These are phyloP conservation scores for Fusarium dlaminii DNA, from an alignment of 2,329 filamentous ascomycete species.

Conservation along the genomic window DNA sequence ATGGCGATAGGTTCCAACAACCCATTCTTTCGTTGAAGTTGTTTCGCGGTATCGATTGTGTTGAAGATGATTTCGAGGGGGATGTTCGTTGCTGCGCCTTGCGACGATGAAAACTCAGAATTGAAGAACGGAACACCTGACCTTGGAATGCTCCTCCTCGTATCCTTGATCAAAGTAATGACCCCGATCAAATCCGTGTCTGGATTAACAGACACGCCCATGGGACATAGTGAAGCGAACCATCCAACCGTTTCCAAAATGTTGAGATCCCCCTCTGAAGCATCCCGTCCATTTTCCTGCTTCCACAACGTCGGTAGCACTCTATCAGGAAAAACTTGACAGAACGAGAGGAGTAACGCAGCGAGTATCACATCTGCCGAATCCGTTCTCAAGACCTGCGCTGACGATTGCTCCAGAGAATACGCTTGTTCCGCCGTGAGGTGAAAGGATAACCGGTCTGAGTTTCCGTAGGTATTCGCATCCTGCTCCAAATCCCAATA, in stretches of 20 bases:
- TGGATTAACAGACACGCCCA: constrained; percentile 55
- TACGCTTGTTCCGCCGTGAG: constrained; percentile 54
- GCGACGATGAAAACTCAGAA: constrained; percentile 52
- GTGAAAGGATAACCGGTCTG: constrained; percentile 53
- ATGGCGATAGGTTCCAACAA: constrained; percentile 59
- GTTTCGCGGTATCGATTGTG: constrained; percentile 60
- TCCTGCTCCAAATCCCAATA: constrained; percentile 59
- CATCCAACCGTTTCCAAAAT: constrained; percentile 67
- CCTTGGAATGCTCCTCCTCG: constrained; percentile 54
- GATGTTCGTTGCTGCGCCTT: constrained; percentile 49
- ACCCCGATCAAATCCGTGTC: constrained; percentile 61
- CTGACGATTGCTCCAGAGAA: constrained; percentile 54
- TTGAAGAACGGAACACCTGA: constrained; percentile 62
- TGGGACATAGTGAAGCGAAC: constrained; percentile 67
- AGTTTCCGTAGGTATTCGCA: constrained; percentile 58
- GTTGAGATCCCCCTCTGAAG: constrained; percentile 57
- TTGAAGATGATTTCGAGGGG: constrained; percentile 69
- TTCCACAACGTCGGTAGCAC: constrained; percentile 63
- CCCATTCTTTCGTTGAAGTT: constrained; percentile 58
- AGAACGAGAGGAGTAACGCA: constrained; percentile 64
- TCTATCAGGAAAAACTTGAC: constrained; percentile 63
- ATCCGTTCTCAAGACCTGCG: constrained; percentile 61
- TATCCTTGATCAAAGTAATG: constrained; percentile 64
- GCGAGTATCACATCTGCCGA: constrained; percentile 64
- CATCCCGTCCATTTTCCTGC: constrained; percentile 60